A percentile compares a stretch with the other conserved stretches of the same genome.
These are phyloP conservation scores for Aspergillus sclerotiicarbonarius DNA, from an alignment of 495 filamentous ascomycete species.

Conservation along the genomic window DNA sequence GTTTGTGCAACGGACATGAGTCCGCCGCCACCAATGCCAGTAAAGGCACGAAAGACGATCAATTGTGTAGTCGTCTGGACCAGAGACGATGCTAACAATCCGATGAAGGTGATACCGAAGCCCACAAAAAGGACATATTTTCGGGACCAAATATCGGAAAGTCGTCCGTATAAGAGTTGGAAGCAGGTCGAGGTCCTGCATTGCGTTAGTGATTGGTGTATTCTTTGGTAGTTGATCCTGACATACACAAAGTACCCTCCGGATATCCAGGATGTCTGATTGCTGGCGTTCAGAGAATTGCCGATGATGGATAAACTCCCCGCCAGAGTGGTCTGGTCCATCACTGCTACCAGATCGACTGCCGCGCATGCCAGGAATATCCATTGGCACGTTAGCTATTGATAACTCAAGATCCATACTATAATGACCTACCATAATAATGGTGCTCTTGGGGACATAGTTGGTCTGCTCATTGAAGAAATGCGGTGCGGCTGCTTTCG, in stretches of 20 bases:
- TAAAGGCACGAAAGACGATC: constrained; percentile 54
- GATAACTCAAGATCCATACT: not conserved
- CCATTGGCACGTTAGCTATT: constrained; percentile 22
- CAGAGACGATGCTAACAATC: constrained; percentile 52
- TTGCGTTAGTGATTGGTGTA: not conserved
- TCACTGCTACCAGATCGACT: constrained; percentile 53
- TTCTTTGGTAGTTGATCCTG: not conserved
- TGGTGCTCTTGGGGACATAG: constrained; percentile 49
- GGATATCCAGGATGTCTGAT: constrained; percentile 54
- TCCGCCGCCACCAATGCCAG: constrained; percentile 56
- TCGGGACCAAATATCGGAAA: constrained; percentile 59
- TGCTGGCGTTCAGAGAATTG: constrained; percentile 44
- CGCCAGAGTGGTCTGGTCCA: constrained; percentile 55
- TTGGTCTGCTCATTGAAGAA: constrained; percentile 56
- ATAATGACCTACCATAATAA: constrained; percentile 43
- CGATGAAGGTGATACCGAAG: constrained; percentile 53
- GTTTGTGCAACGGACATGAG: constrained; percentile 53
- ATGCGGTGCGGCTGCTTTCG: constrained; percentile 18
- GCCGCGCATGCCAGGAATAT: constrained; percentile 56
- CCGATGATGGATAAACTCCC: constrained; percentile 51
- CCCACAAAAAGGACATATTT: constrained; percentile 52
- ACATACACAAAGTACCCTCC: constrained; percentile 53
- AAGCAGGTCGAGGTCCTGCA: constrained; percentile 53
- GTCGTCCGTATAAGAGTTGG: constrained; percentile 53
- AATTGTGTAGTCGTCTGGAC: constrained; percentile 51